Base-by-base conservation (phyloP, 2,329 filamentous ascomycete genomes). In the Colletotrichum chrysophilum region DNA sequence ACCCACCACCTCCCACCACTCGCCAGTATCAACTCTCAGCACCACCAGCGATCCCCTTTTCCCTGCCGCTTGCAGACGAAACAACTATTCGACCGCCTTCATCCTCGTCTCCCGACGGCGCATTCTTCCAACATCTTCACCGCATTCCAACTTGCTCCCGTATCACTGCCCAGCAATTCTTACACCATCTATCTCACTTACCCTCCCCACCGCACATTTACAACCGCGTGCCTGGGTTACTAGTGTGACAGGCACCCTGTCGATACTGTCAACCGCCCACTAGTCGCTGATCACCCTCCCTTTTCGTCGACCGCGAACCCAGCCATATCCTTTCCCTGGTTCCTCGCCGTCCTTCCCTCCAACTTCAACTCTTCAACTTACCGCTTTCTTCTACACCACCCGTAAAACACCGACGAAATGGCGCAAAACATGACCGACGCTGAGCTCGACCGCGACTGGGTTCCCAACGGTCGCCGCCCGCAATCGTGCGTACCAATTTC, bases 391-490 rank as follows among this genome's bases (percentile, higher is more conserved):
- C 55, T 64, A 4, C 30, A 52, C 36, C 21, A 61, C 32, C 3
- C 16, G 21, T 7, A 7, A 34, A 28, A 62, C n/a, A 65, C 36
- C 58, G 14, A 71, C 66, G 43, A 75, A 55, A 78, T 78, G 77
- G 68, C 77, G 55, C 71, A 75, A 79, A 83, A 80, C 77, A 81
- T 85, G 80, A 89, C 93, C 78, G 93, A 95, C 87, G 90, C 91
- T 79, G 93, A 95, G 83, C 90, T 94, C 82, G 92, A 95, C 83
- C 91, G 91, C 82, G 93, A 95, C 86, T 96, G 94, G 94, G 92
- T 95, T 90, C 94, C 94, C 80, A 96, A 88, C 83, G 91, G 90
- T 82, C 90, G 90, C 81, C 94, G 95, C 78, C 95, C 95, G 79
- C 94, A 96, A 87, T 97, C 95, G 95, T 97, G 89, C 85, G 95